Base-by-base conservation (phyloP, 2,329 filamentous ascomycete species). In the Pyricularia grisea region DNA sequence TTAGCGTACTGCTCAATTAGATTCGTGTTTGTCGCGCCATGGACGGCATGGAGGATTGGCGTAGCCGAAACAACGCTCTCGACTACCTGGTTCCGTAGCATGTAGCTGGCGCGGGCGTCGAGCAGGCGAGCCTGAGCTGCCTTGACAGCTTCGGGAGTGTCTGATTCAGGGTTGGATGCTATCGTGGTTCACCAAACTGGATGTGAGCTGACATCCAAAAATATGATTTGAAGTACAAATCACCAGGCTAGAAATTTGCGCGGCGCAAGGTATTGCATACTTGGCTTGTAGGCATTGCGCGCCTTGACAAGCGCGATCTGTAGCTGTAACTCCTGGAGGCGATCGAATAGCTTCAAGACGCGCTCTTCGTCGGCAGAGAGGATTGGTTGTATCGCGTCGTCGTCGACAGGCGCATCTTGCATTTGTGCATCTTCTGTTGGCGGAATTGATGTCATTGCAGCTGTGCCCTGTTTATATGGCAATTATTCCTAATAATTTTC, bases 31-130 rank as follows among this genome's bases (percentile, higher is more conserved):
- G 12, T 86, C 63, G 88, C 88, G 70, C 86, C 81, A 76, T 96
- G 92, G 58, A 94, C 88, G 7, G 92, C 90, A 74, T 91, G 92
- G 69, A 96, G 81, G 60, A 92, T 88, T 9, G 93, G 92, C 74
- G 92, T 90, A 69, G 89, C 88, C 73, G 88, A 87, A 72, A 95
- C 79, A 68, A 92, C 87, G 65, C 85, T 88, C 71, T 91, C 87
- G 27, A 89, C 82, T 27, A 92, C 88, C 71, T 88, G 88, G 76
- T 90, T 90, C 71, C 88, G 88, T 69, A 94, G 82, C 60, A 87
- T 84, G 77, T 92, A 92, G 70, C 84, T 84, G 69, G 91, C 88
- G 75, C 88, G 88, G 30, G 91, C 87, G 73, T 92, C 86, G 33
- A 94, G 82, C 27, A 92, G 84, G 67, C 88, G 88, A 68, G 84